Base-by-base conservation (phyloP, 2,329 filamentous ascomycete species). In the Colletotrichum lentis region DNA sequence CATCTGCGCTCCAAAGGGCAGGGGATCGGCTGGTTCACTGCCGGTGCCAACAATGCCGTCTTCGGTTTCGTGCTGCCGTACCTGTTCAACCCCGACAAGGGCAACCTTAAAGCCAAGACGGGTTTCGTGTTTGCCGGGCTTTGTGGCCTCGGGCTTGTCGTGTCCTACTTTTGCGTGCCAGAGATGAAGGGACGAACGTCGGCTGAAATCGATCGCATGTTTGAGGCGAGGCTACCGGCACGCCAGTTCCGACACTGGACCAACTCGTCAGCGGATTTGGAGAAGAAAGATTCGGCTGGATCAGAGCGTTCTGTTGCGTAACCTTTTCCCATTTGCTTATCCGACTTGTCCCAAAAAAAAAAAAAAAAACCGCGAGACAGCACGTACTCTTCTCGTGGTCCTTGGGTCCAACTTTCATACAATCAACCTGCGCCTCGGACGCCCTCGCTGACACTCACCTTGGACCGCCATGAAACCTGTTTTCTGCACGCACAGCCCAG, bases 141-240 rank as follows among this genome's bases (percentile, higher is more conserved):
- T 14, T 80, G 78, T 69, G 66, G 77, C 2, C 62, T 80, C 1
- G 76, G 77, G 20, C 73, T 79, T 2, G 63, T 76, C 1, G 53
- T 81, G 0, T 79, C 81, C 0, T 88, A 79, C 76, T 75, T 79
- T 12, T 76, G 77, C 43, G 76, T 88, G 0, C 86, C 86, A 0
- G 86, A 88, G 72, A 86, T 85, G 76, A 83, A 82, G 73, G 82
- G 82, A 4, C 74, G 83, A 22, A 82, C 75, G 1, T 76, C 80
- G 0, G 76, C 76, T 44, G 83, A 86, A 71, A 83, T 87, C 65
- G 84, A 87, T 73, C 71, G 72, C 50, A 76, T 78, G 74, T 79
- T 77, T 67, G 75, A 76, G 47, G 50, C 71, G 41, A 67, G 64
- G n/a, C 60, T 79, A 5, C 69, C 73, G 6, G 69, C 77, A 18